Conservation (phyloP, 2,329 filamentous ascomycete genomes). For the Botryotinia narcissicola region DNA sequence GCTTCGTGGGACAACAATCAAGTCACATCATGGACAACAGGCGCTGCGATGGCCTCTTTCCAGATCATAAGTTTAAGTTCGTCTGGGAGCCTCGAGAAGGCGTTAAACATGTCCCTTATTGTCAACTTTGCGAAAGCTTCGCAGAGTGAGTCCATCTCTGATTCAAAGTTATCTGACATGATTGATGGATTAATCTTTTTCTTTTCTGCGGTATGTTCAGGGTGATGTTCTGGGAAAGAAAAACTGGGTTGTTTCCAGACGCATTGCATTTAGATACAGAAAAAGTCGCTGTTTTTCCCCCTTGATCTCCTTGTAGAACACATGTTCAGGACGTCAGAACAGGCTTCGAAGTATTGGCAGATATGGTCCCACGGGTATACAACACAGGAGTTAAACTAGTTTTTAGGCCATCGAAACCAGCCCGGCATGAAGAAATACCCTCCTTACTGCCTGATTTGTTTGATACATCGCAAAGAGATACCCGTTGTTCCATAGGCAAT, state of each 20-base stretch:
- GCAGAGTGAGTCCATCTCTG: background rate
- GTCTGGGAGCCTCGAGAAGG: background rate
- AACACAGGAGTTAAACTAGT: background rate
- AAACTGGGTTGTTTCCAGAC: background rate
- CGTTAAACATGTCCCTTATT: background rate
- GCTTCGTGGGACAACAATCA: accelerated
- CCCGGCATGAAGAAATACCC: no score
- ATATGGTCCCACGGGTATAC: background rate
- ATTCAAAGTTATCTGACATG: background rate
- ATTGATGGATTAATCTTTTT: background rate
- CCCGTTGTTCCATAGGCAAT: background rate
- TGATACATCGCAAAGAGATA: background rate
- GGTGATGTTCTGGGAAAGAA: no score
- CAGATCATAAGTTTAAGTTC: constrained; percentile 1
- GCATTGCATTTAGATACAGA: background rate
- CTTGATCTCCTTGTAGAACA: background rate
- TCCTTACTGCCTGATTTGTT: background rate
- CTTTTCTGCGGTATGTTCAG: background rate
- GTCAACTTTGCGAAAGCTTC: background rate
- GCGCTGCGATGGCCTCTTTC: background rate
- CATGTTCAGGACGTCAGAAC: no score
- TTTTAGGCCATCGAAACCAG: background rate
- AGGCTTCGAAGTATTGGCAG: background rate
- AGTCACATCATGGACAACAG: background rate
- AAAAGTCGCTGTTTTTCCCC: background rate